Percentiles rank a stretch among this genome's conserved stretches.
Evolutionary conservation across 2,329 filamentous ascomycete genomes (phyloP).

Genomic region (Plenodomus biglobosus): DNA sequence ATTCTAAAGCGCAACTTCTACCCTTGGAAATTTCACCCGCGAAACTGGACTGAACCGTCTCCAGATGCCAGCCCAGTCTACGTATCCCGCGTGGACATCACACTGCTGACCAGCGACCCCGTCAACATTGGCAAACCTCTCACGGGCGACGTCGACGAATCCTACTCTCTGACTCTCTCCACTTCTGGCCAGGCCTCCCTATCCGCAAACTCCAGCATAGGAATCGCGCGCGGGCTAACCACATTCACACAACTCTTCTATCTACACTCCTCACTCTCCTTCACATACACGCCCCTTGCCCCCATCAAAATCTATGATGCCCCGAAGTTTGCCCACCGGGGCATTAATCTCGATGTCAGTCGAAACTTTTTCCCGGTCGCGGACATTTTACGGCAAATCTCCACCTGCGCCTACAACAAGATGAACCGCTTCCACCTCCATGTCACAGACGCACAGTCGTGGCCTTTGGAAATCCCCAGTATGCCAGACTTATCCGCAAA

Average conservation of each 20-base stretch:
- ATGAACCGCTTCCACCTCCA: slow-evolving; percentile 82
- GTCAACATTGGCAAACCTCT: slow-evolving; percentile 60
- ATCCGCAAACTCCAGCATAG: slow-evolving; percentile 65
- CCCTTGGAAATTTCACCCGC: slow-evolving; percentile 75
- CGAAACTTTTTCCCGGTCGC: slow-evolving; percentile 69
- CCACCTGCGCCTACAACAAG: slow-evolving; percentile 76
- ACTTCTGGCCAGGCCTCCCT: slow-evolving; percentile 63
- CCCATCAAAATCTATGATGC: slow-evolving; percentile 72
- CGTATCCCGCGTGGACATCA: slow-evolving; percentile 64
- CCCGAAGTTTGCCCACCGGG: slow-evolving; percentile 75
- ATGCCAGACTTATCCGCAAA: slow-evolving; percentile 71
- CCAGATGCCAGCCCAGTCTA: slow-evolving; percentile 47
- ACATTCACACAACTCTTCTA: slow-evolving; percentile 81
- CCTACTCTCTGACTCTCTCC: slow-evolving; percentile 67
- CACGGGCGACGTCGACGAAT: slow-evolving; percentile 70
- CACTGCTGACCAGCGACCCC: slow-evolving; percentile 60
- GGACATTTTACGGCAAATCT: slow-evolving; percentile 73
- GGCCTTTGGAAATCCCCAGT: slow-evolving; percentile 78
- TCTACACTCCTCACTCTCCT: slow-evolving; percentile 60
- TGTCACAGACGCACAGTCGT: slow-evolving; percentile 80
- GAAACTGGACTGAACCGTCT: slow-evolving; percentile 65
- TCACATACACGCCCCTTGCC: slow-evolving; percentile 67
- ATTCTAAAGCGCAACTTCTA: slow-evolving; percentile 71
- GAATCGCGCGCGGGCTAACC: slow-evolving; percentile 71
- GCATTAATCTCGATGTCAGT: slow-evolving; percentile 76